phyloP scores from a whole-genome alignment of 2,329 filamentous ascomycete species.

The Alternaria gansuensis region DNA sequence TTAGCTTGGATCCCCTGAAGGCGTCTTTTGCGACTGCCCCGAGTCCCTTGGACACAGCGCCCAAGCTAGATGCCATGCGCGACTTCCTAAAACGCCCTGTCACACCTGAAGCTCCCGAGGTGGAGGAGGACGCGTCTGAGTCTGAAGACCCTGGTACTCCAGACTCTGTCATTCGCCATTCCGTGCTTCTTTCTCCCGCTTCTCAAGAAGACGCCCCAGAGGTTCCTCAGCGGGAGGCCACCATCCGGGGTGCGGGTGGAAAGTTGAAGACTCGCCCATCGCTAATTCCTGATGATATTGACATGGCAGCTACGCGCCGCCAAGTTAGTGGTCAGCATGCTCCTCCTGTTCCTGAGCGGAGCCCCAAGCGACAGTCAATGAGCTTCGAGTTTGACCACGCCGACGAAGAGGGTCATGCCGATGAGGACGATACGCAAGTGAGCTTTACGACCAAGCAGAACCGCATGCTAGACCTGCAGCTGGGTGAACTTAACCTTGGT shows the following conservation, averaged over 20 bases:
- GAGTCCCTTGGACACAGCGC: constrained; percentile 45
- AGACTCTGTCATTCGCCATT: constrained; percentile 88
- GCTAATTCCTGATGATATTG: constrained; percentile 81
- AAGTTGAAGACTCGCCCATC: constrained; percentile 90
- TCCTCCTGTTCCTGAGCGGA: constrained; percentile 53
- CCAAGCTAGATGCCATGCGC: constrained; percentile 52
- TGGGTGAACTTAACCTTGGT: constrained; percentile 81
- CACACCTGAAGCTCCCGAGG: constrained; percentile 55
- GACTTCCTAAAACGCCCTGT: constrained; percentile 59
- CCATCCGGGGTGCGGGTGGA: constrained; percentile 86
- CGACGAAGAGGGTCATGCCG: constrained; percentile 46
- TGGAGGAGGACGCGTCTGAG: constrained; percentile 59
- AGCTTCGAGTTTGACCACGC: constrained; percentile 46
- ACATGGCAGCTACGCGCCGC: constrained; percentile 86
- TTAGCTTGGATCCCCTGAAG: constrained; percentile 66
- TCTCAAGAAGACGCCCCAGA: constrained; percentile 64
- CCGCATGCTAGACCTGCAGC: constrained; percentile 77
- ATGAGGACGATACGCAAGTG: constrained; percentile 45
- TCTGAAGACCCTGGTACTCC: constrained; percentile 76
- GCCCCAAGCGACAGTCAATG: constrained; percentile 51
- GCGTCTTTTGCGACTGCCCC: constrained; percentile 47
- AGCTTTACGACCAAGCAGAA: constrained; percentile 46
- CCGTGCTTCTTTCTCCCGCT: constrained; percentile 57
- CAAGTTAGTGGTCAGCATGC: constrained; percentile 79
- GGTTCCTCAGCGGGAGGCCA: constrained; percentile 83